These are phyloP conservation scores for Alternaria ventricosa DNA, from an alignment of 2,329 filamentous ascomycete genomes.

Conservation along the genomic window DNA sequence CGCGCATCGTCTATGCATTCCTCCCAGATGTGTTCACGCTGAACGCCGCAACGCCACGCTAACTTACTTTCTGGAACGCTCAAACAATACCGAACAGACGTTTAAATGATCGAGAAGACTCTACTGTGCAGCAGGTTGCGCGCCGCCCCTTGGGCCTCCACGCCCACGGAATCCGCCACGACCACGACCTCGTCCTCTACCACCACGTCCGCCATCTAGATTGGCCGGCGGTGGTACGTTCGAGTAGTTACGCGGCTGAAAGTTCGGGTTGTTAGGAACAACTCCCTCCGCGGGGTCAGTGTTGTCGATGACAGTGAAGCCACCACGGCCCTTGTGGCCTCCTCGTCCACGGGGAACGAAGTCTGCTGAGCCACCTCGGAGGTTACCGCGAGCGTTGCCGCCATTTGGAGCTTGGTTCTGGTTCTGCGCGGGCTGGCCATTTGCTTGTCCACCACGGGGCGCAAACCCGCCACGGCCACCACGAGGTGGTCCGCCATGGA, in stretches of 20 bases:
- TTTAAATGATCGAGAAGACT: neutral
- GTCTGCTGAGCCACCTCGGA: constrained; percentile 29
- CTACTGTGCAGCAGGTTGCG: constrained; percentile 27
- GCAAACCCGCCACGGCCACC: constrained; percentile 50
- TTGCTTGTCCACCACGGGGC: constrained; percentile 38
- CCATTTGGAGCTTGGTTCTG: constrained; percentile 34
- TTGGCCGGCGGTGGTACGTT: constrained; percentile 47
- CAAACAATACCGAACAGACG: neutral
- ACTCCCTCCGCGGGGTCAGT: constrained; percentile 61
- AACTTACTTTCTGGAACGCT: neutral
- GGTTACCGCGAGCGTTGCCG: constrained; percentile 38
- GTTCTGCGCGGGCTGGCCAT: constrained; percentile 31
- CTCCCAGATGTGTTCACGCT: neutral
- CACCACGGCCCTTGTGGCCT: constrained; percentile 46
- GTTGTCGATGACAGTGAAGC: constrained; percentile 57
- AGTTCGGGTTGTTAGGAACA: constrained; percentile 62
- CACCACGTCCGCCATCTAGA: constrained; percentile 37
- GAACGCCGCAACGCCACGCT: constrained; percentile 1
- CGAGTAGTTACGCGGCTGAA: constrained; percentile 58
- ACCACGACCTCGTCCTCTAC: constrained; percentile 41
- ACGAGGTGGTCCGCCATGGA: constrained; percentile 47
- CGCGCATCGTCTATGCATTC: neutral
- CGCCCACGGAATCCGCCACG: constrained; percentile 41
- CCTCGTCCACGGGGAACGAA: constrained; percentile 51
- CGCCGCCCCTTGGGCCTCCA: constrained; percentile 37